Evolutionary conservation across 805 yeast species (phyloP).

Genomic region (Zygoascus tannicola): DNA sequence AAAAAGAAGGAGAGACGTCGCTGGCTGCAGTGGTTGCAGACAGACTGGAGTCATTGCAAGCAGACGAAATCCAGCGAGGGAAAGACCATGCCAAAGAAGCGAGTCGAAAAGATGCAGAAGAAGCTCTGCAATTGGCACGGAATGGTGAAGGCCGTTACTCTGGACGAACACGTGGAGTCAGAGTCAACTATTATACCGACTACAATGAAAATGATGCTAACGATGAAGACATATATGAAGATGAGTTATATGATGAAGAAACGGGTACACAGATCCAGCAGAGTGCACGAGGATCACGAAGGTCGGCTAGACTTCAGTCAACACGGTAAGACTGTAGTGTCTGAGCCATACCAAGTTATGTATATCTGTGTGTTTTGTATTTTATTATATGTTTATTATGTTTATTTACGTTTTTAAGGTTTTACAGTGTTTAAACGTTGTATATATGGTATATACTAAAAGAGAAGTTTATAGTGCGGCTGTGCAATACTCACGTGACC

Average conservation of each 20-base stretch:
- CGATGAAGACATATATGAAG: slow-evolving; percentile 4
- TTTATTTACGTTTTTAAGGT: too few species aligned
- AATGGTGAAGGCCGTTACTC: slow-evolving; percentile 24
- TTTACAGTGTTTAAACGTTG: too few species aligned
- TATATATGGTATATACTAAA: too few species aligned
- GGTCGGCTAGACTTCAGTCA: slow-evolving; percentile 1
- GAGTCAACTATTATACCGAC: slow-evolving; percentile 22
- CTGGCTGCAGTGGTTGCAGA: not conserved
- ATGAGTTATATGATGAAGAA: slow-evolving; percentile 3
- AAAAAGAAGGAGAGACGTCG: not conserved
- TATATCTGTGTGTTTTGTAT: too few species aligned
- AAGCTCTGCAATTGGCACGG: slow-evolving; percentile 16
- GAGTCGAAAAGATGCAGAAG: slow-evolving; percentile 12
- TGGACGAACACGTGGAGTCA: slow-evolving; percentile 26
- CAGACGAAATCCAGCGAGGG: slow-evolving; percentile 6
- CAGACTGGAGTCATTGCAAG: slow-evolving; percentile 9
- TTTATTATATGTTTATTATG: too few species aligned
- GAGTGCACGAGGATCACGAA: not conserved
- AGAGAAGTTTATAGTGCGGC: too few species aligned
- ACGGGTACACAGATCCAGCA: not conserved
- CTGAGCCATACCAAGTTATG: too few species aligned
- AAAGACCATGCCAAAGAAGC: slow-evolving; percentile 5
- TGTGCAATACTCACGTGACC: too few species aligned
- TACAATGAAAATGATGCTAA: too few species aligned
- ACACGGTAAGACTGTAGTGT: too few species aligned